phyloP scores from a whole-genome alignment of 2,329 filamentous ascomycete species.

The Fusarium goolgardi region DNA sequence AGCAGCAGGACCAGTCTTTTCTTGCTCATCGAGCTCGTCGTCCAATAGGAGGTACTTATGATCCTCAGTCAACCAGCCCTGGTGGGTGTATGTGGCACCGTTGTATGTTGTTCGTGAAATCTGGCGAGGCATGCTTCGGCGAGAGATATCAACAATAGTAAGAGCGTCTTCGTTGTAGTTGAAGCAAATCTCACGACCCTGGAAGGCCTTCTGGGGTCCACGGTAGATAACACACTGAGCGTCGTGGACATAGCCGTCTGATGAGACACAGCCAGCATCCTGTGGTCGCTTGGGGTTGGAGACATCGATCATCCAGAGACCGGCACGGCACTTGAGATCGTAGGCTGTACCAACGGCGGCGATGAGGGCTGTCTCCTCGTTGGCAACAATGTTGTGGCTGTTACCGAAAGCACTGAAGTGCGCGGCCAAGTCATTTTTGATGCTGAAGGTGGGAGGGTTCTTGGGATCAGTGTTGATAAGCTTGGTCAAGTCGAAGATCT shows the following conservation, averaged over 20 bases:
- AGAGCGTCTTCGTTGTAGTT: conserved; percentile 22
- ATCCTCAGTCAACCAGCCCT: conserved; percentile 63
- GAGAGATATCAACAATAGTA: conserved; percentile 16
- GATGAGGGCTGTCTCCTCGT: neutral
- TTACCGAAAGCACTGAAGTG: conserved; percentile 17
- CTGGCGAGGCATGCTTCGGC: conserved; percentile 13
- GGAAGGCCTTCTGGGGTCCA: conserved; percentile 4
- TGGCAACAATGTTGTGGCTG: conserved; percentile 22
- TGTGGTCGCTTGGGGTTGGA: conserved; percentile 5
- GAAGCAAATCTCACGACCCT: conserved; percentile 19
- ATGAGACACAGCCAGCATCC: conserved; percentile 10
- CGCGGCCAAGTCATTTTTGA: neutral
- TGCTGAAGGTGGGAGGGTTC: conserved; percentile 11
- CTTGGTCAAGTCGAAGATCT: conserved; percentile 72
- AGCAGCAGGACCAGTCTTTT: conserved; percentile 54
- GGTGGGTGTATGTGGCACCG: conserved; percentile 52
- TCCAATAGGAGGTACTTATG: conserved; percentile 60
- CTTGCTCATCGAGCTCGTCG: conserved; percentile 64
- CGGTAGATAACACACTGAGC: conserved; percentile 18
- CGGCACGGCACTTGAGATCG: conserved; percentile 15
- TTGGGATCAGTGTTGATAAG: conserved; percentile 51
- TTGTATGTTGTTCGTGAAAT: conserved; percentile 19
- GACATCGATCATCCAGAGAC: conserved; percentile 16
- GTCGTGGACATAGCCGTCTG: conserved; percentile 9
- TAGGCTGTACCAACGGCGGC: conserved; percentile 5